Conservation (phyloP, 2,329 filamentous ascomycete genomes). For the Diaporthe aspalathi region DNA sequence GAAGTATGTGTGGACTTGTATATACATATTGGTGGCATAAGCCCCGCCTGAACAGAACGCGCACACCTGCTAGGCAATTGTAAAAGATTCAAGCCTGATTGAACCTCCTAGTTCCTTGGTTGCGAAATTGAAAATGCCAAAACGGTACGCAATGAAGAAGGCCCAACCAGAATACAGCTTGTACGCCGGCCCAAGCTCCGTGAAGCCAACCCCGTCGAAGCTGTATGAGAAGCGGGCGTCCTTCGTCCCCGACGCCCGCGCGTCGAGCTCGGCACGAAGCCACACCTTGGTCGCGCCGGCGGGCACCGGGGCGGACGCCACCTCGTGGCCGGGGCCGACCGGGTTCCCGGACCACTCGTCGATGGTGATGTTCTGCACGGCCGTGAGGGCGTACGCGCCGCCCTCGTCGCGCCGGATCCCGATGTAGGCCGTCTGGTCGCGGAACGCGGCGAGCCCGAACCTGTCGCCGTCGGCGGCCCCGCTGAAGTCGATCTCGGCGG, state of each 20-base stretch:
- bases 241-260: conserved; percentile 45
- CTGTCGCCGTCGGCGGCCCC: conserved; percentile 63
- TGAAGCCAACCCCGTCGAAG: conserved; percentile 54
- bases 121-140: conserved; percentile 62
- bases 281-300: conserved; percentile 45
- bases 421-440: conserved; percentile 65
- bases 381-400: conserved; percentile 45
- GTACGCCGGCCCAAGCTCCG: conserved; percentile 48
- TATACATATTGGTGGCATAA: neutral
- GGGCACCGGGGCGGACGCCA: conserved; percentile 40
- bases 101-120: conserved; percentile 55
- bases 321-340: conserved; percentile 45
- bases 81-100: conserved; percentile 15
- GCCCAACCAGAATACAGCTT: conserved; percentile 56
- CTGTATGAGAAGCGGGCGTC: conserved; percentile 56
- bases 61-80: neutral
- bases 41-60: neutral
- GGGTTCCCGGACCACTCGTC: conserved; percentile 49
- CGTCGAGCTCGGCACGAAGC: conserved; percentile 52
- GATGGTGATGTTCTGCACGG: conserved; percentile 48
- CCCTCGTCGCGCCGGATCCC: conserved; percentile 58
- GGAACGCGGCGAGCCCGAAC: conserved; percentile 63
- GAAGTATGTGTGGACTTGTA: neutral
- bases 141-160: conserved; percentile 62
- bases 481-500: conserved; percentile 61